Conservation (phyloP, 192 early-diverging fungal species). For the Linnemannia exigua region DNA sequence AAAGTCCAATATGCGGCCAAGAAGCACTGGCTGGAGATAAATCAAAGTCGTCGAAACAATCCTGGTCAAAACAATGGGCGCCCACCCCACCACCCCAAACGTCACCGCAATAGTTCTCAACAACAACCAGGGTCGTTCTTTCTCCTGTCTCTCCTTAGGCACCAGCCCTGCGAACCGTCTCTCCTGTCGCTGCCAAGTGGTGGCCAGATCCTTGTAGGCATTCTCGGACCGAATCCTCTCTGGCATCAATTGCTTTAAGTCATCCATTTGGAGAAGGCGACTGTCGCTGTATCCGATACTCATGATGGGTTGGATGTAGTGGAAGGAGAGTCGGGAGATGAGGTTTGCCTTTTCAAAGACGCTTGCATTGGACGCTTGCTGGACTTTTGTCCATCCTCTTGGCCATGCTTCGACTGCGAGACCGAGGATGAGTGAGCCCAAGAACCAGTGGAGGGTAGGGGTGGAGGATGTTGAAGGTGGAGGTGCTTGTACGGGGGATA, state of each 20-base stretch:
- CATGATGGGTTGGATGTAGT: slow-evolving; percentile 48
- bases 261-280: slow-evolving; percentile 15
- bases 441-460: background rate
- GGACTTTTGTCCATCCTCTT: slow-evolving; percentile 26
- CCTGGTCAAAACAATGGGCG: slow-evolving; percentile 25
- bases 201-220: slow-evolving; percentile 13
- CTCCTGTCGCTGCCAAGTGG: slow-evolving; percentile 13
- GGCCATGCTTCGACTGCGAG: slow-evolving; percentile 36
- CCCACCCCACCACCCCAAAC: slow-evolving; percentile 32
- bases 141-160: slow-evolving; percentile 4
- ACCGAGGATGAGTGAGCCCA: slow-evolving; percentile 12
- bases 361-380: slow-evolving; percentile 20
- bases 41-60: slow-evolving; percentile 24
- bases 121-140: slow-evolving; percentile 22
- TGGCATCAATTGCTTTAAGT: slow-evolving; percentile 36
- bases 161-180: background rate
- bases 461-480: background rate
- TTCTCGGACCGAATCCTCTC: slow-evolving; percentile 28
- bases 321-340: slow-evolving; percentile 37
- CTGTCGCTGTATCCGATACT: slow-evolving; percentile 32
- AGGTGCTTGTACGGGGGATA: background rate
- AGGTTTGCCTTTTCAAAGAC: slow-evolving; percentile 47
- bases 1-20: slow-evolving; percentile 35
- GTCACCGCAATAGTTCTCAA: slow-evolving; percentile 21
- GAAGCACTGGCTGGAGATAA: slow-evolving; percentile 33